phyloP scores from a whole-genome alignment of 2,329 filamentous ascomycete species.

The Neoarthrinium moseri region DNA sequence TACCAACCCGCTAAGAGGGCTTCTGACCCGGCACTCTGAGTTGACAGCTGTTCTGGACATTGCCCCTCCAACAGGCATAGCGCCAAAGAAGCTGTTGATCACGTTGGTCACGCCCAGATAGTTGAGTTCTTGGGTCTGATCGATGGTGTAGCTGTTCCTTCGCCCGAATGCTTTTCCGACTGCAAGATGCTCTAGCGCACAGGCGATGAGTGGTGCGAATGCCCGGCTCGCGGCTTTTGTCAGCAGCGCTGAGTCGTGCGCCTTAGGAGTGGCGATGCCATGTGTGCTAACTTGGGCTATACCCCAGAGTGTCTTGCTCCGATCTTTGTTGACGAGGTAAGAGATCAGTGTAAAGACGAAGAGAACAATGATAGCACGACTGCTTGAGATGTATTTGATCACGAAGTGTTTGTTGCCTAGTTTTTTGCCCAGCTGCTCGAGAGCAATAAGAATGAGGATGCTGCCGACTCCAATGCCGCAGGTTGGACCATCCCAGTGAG shows the following conservation, averaged over 20 bases:
- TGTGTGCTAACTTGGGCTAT: slow-evolving; percentile 57
- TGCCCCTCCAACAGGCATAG: slow-evolving; percentile 63
- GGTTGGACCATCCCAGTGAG: slow-evolving; percentile 56
- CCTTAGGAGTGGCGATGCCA: slow-evolving; percentile 49
- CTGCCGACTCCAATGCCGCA: slow-evolving; percentile 58
- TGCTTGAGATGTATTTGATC: slow-evolving; percentile 59
- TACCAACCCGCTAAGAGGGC: slow-evolving; percentile 58
- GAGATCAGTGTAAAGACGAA: slow-evolving; percentile 63
- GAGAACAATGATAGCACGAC: slow-evolving; percentile 59
- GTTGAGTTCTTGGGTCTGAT: slow-evolving; percentile 64
- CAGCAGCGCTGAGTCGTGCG: slow-evolving; percentile 47
- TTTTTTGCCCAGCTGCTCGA: slow-evolving; percentile 57
- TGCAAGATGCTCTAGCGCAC: slow-evolving; percentile 61
- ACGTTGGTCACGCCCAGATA: slow-evolving; percentile 63
- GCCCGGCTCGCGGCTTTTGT: slow-evolving; percentile 51
- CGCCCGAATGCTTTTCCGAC: slow-evolving; percentile 64
- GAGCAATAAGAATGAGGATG: slow-evolving; percentile 52
- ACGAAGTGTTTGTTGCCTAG: slow-evolving; percentile 58
- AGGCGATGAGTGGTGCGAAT: slow-evolving; percentile 61
- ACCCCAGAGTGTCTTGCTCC: slow-evolving; percentile 50
- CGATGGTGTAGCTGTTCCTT: slow-evolving; percentile 60
- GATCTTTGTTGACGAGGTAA: slow-evolving; percentile 58
- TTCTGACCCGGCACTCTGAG: slow-evolving; percentile 61
- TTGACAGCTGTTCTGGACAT: slow-evolving; percentile 70
- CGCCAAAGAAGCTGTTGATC: slow-evolving; percentile 63